Evolutionary conservation across 140 eudicot species (phyloP), one percentile per base, ranked within the genome.

Genomic region (Ambrosia hybrid): DNA sequence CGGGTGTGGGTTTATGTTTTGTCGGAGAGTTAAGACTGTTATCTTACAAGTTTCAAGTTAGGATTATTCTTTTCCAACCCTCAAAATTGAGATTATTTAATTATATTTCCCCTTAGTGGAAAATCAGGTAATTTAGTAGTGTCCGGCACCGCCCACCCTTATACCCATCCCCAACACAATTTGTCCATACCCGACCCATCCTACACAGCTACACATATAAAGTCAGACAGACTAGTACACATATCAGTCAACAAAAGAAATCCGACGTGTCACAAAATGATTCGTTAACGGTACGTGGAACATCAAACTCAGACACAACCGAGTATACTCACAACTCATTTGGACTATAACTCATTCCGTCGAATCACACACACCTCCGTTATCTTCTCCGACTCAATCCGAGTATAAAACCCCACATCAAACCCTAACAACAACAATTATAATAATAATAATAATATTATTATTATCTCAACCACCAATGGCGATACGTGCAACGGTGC

Each of bases 401-500:
- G 65, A 62, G 26, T 33, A n/a, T 9, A 13, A 2, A 57, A 51
- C 70, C 70, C 3, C 26, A 51, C 70, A 56, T 30, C 57, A 71
- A 52, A 30, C 0, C 9, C 59, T 56, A 6, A 41, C 34, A 37
- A 17, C 2, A 30, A 30, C 2, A 30, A 21, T 21, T 0, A 21
- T 21, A 21, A 21, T 21, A 21, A 21, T 1, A 21, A 30, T 30
- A 30, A 30, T 30, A 30, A 30, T 30, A 30, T 1, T 30, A 30
- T 30, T 30, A 30, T 9, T 33, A 38, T 36, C 5, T 12, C 21
- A 17, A 69, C 60, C n/a, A 17, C 1, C 51, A 75, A 93, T 93
- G 98, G 89, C 98, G 80, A 84, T 93, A 51, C 92, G 96, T 3
- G 84, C 97, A 37, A 83, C 97, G 74, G 82, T 88, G 79, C 13